Base-by-base conservation (phyloP, 2,329 filamentous ascomycete genomes). In the Penicillium vulpinum region DNA sequence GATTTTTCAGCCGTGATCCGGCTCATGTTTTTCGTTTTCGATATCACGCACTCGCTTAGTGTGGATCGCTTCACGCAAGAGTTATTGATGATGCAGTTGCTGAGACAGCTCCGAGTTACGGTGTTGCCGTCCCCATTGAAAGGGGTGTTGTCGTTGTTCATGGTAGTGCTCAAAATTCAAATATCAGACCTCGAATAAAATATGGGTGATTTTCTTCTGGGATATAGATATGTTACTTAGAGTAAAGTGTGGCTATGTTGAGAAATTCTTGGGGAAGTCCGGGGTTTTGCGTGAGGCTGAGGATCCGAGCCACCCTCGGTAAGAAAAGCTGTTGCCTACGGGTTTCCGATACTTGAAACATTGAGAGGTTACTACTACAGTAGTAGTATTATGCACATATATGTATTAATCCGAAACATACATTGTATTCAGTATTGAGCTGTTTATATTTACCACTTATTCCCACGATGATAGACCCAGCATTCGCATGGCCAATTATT, bases 21-120 rank as follows among this genome's bases (percentile, higher is more conserved):
- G 16, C 51, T 39, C 9, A 58, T 56, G 0, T 56, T 55, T 9
- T 46, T 45, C 15, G 66, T 55, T 3, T 68, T 61, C 6, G 38
- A 21, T 9, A 71, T 18, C 1, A 58, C 56, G 40, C 63, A 63
- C 35, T 62, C 51, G 8, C 46, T 28, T 5, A 67, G 39, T 2
- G 28, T 56, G 43, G 56, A 64, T 26, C 58, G 57, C n/a, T 57
- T 56, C 6, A 61, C 24, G 8, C 24, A 50, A 9, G 59, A 58
- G 40, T 63, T 58, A 0, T 57, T 58, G 15, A 69, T 36, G 0
- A 58, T 60, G 24, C 58, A 65, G 49, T 62, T 49, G 26, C 43
- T 38, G 35, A 68, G 36, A 7, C 51, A 59, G 49, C 62, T 60
- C 44, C 61, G 59, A 10, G 39, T 58, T 16, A 70, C 58, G 26